These are phyloP conservation scores for Mucor plumbeus DNA, from an alignment of 371 early-diverging fungal genomes.

Conservation along the genomic window DNA sequence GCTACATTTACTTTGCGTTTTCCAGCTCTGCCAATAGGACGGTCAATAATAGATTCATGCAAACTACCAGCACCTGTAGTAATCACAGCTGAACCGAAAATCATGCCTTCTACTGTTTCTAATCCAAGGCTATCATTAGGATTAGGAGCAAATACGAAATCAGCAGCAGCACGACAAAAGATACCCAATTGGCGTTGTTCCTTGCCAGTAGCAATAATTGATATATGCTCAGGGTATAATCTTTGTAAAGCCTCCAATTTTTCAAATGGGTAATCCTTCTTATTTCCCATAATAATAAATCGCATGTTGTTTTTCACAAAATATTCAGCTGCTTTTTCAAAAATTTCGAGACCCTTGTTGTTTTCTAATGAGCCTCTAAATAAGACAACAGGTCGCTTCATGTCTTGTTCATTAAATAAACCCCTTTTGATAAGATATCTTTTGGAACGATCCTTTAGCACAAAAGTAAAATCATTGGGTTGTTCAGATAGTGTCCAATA, in stretches of 20 bases:
- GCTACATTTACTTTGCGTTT: slow-evolving; percentile 15
- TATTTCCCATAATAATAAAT: slow-evolving; percentile 63
- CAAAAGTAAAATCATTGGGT: slow-evolving; percentile 41
- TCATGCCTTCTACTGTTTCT: slow-evolving; percentile 62
- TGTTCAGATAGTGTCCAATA: slow-evolving; percentile 37
- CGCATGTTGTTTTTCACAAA: slow-evolving; percentile 56
- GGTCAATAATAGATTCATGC: slow-evolving; percentile 61
- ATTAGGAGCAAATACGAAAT: slow-evolving; percentile 63
- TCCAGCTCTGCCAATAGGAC: slow-evolving; percentile 37
- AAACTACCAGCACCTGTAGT: slow-evolving; percentile 63
- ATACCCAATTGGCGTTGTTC: slow-evolving; percentile 60
- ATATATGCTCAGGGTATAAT: slow-evolving; percentile 55
- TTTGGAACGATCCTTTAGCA: slow-evolving; percentile 61
- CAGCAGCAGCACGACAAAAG: slow-evolving; percentile 66
- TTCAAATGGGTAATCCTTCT: slow-evolving; percentile 55
- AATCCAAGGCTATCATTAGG: slow-evolving; percentile 53
- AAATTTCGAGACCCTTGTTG: slow-evolving; percentile 52
- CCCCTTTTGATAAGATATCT: slow-evolving; percentile 52
- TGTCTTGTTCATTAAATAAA: slow-evolving; percentile 48
- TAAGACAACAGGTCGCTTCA: slow-evolving; percentile 58
- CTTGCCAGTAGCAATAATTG: slow-evolving; percentile 49
- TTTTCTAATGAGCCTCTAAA: slow-evolving; percentile 60
- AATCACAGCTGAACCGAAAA: slow-evolving; percentile 66
- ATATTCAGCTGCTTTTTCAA: slow-evolving; percentile 45
- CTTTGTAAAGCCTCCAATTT: slow-evolving; percentile 44